Base-by-base conservation (phyloP, 495 filamentous ascomycete species). In the Clavariopsis aquatica region DNA sequence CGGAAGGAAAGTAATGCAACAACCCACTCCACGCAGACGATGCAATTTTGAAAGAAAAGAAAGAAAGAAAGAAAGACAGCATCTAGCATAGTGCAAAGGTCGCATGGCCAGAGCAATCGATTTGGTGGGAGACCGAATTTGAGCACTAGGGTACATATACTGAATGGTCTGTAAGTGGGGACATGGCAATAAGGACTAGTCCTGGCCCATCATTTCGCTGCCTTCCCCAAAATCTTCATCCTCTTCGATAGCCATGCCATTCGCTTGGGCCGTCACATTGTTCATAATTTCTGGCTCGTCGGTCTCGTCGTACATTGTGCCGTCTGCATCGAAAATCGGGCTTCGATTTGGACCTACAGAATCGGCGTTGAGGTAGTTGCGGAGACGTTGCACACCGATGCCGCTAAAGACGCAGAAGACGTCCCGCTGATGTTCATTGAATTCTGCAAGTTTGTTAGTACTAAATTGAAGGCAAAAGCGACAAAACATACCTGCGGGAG, bases 331-430 rank as follows among this genome's bases (percentile, higher is more conserved):
- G 57, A 62, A 52, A 7, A 53, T 52, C 1, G 41, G 23, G n/a
- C 52, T 26, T 43, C 57, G 52, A 41, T 52, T 38, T 15, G 41
- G 19, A 23, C 31, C 24, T 31, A 22, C 56, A 54, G 54, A 38
- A 70, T 80, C 66, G 57, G 24, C 73, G 57, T 95, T 96, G 31
- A 98, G 80, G 69, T 89, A 86, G 24, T 84, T 78, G 24, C 95
- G 91, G 4, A 99, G 83, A 51, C 82, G 81, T 31, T 79, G 79
- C 27, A 99, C 95, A 22, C 92, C 93, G 36, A 84, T 79, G 10
- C 95, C 94, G 19, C 92, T 96, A 76, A 98, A 99, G 45, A 99
- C 95, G 73, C 95, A 99, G 74, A 95, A 99, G 22, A 98, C 91
- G 9, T 89, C 86, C 58, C 94, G 87, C 73, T 99, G 94, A 70